These are phyloP conservation scores for Salix dunnii DNA, from an alignment of 345 rosid genomes.

Conservation along the genomic window DNA sequence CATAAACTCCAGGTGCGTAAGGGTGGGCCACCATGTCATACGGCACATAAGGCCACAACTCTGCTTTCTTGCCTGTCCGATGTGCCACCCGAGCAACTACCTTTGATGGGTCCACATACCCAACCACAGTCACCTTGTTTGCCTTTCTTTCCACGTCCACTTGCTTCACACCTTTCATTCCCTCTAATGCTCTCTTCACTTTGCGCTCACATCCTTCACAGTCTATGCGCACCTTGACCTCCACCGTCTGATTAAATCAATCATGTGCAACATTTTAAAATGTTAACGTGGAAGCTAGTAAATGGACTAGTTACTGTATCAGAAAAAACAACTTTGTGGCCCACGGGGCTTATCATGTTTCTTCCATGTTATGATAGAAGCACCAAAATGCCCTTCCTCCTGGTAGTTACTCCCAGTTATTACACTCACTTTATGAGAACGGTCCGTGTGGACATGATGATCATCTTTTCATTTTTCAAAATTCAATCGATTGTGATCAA, in stretches of 20 bases:
- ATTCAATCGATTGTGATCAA: background rate
- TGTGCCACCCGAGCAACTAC: conserved; percentile 74
- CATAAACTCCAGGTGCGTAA: conserved; percentile 83
- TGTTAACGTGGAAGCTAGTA: too few species aligned
- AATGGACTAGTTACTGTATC: background rate
- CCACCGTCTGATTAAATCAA: conserved; percentile 64
- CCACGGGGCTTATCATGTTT: background rate
- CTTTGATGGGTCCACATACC: conserved; percentile 70
- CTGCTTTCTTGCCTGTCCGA: conserved; percentile 91
- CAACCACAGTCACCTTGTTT: conserved; percentile 77
- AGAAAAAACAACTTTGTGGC: background rate
- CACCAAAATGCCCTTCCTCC: background rate
- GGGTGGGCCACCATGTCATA: conserved; percentile 88
- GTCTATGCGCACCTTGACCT: conserved; percentile 79
- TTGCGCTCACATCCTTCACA: conserved; percentile 97
- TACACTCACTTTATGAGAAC: background rate
- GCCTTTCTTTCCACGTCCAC: conserved; percentile 78
- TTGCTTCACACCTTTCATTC: conserved; percentile 81
- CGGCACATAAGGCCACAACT: conserved; percentile 91
- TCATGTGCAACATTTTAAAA: background rate
- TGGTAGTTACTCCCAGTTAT: too few species aligned
- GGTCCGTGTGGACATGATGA: background rate
- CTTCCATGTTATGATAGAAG: background rate
- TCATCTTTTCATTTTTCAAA: background rate
- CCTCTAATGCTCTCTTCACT: conserved; percentile 72